Percentiles rank a stretch among this genome's conserved stretches.
Conservation (phyloP, 768 basidiomycete genomes). For the Plicaturopsis crispa region DNA sequence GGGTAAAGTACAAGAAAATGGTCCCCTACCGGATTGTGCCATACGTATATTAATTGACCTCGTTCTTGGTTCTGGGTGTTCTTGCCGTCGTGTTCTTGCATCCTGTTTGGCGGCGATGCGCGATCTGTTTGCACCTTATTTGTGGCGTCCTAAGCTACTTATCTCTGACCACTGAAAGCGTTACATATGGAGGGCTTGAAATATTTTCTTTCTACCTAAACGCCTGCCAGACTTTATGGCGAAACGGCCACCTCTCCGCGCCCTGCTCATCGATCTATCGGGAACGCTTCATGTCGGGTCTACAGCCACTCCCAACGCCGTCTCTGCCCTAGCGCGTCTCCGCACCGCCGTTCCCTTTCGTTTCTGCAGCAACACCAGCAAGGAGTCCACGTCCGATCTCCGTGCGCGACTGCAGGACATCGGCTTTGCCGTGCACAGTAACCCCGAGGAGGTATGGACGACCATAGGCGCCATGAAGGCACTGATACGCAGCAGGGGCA, state of each 20-base stretch:
- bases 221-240: no score
- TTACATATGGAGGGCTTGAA: no score
- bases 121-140: no score
- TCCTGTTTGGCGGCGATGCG: no score
- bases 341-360: conserved; percentile 34
- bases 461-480: conserved; percentile 53
- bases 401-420: conserved; percentile 33
- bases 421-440: conserved; percentile 35
- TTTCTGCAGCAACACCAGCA: conserved; percentile 65
- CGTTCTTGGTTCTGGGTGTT: neutral
- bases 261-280: conserved; percentile 58
- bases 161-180: no score
- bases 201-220: no score
- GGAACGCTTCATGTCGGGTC: conserved; percentile 57
- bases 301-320: conserved; percentile 39
- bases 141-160: no score
- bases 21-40: conserved; percentile 86
- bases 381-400: conserved; percentile 45
- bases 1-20: conserved; percentile 82
- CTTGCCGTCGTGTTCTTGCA: no score
- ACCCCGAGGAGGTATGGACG: conserved; percentile 45
- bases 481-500: conserved; percentile 29
- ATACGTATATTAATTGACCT: conserved; percentile 53
- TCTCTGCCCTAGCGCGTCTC: conserved; percentile 33
- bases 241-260: conserved; percentile 37